These are phyloP conservation scores for Tephrocybe sp. DNA, from an alignment of 768 basidiomycete genomes.

Conservation along the genomic window DNA sequence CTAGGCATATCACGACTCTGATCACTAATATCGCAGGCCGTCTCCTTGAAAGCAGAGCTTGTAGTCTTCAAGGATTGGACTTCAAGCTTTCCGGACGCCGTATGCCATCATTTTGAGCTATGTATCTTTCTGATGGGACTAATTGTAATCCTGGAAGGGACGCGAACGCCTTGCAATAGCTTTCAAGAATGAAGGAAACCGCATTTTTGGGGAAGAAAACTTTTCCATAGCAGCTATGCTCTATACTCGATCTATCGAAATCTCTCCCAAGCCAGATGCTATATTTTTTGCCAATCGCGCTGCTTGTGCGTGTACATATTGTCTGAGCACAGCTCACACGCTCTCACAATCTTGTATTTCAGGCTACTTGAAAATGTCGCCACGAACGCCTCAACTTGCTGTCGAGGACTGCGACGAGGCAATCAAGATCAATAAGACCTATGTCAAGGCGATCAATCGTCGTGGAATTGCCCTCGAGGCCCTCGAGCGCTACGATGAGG, in stretches of 20 bases:
- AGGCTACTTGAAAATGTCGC: conserved; percentile 92
- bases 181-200: conserved; percentile 73
- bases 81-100: neutral
- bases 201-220: conserved; percentile 63
- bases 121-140: neutral
- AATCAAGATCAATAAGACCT: conserved; percentile 74
- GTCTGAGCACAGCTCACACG: neutral
- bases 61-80: neutral
- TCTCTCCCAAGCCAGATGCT: conserved; percentile 78
- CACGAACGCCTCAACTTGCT: conserved; percentile 79
- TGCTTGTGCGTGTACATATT: conserved; percentile 63
- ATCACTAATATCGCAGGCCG: neutral
- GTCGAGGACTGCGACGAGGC: conserved; percentile 91
- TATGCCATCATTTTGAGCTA: neutral
- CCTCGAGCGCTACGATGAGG: conserved; percentile 69
- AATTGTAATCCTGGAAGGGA: conserved; percentile 41
- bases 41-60: neutral
- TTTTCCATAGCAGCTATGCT: conserved; percentile 58
- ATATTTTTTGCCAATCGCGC: conserved; percentile 97
- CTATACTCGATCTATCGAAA: conserved; percentile 74
- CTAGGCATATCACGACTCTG: too few relatives aligned
- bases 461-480: conserved; percentile 84
- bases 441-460: conserved; percentile 90
- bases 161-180: conserved; percentile 58
- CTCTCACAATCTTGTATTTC: neutral